Conservation (phyloP, 345 rosid species). For the Microcos paniculata region DNA sequence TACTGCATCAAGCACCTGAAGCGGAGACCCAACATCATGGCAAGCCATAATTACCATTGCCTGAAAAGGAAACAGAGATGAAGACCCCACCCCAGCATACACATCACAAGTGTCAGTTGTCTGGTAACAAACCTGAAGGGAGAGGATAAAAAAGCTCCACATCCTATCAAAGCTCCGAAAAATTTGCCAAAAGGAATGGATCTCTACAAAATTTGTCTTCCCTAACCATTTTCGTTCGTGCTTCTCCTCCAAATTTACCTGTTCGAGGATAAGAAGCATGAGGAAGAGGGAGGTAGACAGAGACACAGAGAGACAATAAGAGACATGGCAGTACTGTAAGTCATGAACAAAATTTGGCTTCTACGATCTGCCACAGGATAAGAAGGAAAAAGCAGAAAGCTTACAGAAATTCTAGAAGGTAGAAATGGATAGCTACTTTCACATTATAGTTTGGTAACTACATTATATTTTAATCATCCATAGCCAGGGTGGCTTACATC, state of each 20-base stretch:
- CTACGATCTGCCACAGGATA: slow-evolving; percentile 31
- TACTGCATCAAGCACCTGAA: slow-evolving; percentile 64
- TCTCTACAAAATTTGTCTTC: slow-evolving; percentile 91
- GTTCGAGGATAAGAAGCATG: slow-evolving; percentile 18
- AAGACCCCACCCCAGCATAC: neutral
- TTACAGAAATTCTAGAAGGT: neutral
- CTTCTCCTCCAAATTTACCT: slow-evolving; percentile 49
- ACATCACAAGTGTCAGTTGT: slow-evolving; percentile 2
- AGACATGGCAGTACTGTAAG: neutral
- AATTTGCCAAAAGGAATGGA: slow-evolving; percentile 94
- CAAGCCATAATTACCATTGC: slow-evolving; percentile 96
- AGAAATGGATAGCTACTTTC: neutral
- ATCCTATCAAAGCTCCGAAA: slow-evolving; percentile 96
- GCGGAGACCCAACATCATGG: slow-evolving; percentile 88
- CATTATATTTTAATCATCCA: slow-evolving; percentile 4
- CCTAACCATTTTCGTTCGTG: slow-evolving; percentile 67
- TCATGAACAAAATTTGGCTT: slow-evolving; percentile 18
- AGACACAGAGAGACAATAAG: neutral
- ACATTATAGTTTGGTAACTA: neutral
- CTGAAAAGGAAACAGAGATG: slow-evolving; percentile 39
- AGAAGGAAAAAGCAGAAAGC: slow-evolving; percentile 29
- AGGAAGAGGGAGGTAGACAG: neutral
- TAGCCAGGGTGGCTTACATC: slow-evolving; percentile 16
- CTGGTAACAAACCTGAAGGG: slow-evolving; percentile 69
- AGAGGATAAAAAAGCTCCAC: slow-evolving; percentile 91